Evolutionary conservation across 345 rosid genomes (phyloP), one percentile per base, ranked within the genome.

Genomic region (Heritiera littoralis): DNA sequence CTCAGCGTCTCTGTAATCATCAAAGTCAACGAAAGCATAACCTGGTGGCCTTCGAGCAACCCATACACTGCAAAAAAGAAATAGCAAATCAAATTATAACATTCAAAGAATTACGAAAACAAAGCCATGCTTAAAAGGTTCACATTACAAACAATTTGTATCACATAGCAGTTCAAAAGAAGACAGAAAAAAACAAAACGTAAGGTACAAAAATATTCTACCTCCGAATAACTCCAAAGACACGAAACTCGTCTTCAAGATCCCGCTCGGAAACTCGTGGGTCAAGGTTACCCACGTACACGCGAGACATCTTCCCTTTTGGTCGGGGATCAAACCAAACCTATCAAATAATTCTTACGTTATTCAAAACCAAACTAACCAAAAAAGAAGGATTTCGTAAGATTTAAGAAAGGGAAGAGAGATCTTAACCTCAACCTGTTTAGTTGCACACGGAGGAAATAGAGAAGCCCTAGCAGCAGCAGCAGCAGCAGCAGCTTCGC

Each of bases 31-130:
- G 80, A 93, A 93, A 76, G 94, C 98, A 73, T 93, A 93, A 35
- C 98, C 98, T 1, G 98, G 98, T 28, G 98, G 98, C 81, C 94
- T 88, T 28, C 98, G 89, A 46, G 98, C 96, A 86, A 92, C 98
- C 98, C 98, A 93, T 7, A 93, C 98, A 88, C 98, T 93, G 81
- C 81, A 89, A 70, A 72, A 68, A 55, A 9, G 38, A 9, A 58
- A 6, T 52, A 51, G 20, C 8, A 72, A 54, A 54, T 20, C n/a
- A 14, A 20, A 70, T 6, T 52, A 52, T 11, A 49, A 49, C 35
- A 49, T 11, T 28, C 17, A 6, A 68, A 5, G 32, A 45, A 68
- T 23, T 13, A 13, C 2, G 40, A 68, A 55, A 46, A 49, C 3
- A 20, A 69, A 48, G 20, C 5, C 18, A 48, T 40, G 9, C 38